These are phyloP conservation scores for Discostella stelligera DNA, from an alignment of 352 stramenopile genomes.

Conservation along the genomic window DNA sequence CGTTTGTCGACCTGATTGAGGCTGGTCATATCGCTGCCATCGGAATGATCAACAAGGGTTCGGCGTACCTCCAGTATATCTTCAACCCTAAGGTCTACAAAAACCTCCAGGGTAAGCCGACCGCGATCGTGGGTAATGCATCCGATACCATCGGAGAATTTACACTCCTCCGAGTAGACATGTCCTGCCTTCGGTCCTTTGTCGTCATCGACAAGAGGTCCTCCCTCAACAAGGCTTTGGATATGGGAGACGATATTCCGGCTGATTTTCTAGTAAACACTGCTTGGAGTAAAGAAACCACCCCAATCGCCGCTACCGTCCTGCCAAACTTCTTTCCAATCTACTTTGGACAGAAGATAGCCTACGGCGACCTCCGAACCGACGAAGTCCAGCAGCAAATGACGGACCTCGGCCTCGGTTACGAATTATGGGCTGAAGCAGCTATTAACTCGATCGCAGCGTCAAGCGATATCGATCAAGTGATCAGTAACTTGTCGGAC, in stretches of 20 bases:
- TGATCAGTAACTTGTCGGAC: background rate
- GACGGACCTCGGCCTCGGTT: background rate
- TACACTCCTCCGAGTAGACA: background rate
- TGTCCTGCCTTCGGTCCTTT: background rate
- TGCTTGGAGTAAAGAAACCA: no score
- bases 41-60: background rate
- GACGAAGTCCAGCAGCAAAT: background rate
- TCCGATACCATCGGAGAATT: background rate
- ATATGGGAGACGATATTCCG: background rate
- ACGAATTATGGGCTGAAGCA: background rate
- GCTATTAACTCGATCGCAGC: background rate
- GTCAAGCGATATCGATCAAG: background rate
- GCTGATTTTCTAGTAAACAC: background rate
- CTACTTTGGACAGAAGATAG: background rate
- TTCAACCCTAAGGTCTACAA: background rate
- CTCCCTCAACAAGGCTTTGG: background rate
- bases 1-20: background rate
- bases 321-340: background rate
- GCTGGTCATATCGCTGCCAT: background rate
- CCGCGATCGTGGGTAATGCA: slow-evolving; percentile 21
- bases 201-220: background rate
- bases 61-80: background rate
- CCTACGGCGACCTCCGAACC: background rate
- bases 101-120: slow-evolving; percentile 11
- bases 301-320: no score